Percentiles rank a stretch among this genome's conserved stretches.
phyloP scores from a whole-genome alignment of 2,329 filamentous ascomycete species.

The Myriangium duriaei region DNA sequence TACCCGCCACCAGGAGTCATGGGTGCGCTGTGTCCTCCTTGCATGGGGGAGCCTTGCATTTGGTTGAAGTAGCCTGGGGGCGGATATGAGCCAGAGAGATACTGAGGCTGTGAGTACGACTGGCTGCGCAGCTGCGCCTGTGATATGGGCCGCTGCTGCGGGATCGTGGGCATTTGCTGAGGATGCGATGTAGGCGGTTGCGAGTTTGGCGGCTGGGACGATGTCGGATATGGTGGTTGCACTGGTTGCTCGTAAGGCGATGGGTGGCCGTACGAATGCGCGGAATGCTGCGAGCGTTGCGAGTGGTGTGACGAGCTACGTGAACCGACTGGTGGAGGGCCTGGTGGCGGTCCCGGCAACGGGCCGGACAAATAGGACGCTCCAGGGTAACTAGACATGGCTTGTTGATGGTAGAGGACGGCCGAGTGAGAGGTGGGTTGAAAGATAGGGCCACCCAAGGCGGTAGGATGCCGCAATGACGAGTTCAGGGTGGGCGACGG shows the following conservation, averaged over 20 bases:
- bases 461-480: constrained; percentile 9
- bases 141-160: constrained; percentile 5
- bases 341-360: constrained; percentile 7
- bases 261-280: constrained; percentile 3
- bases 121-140: constrained; percentile 6
- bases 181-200: background rate
- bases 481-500: constrained; percentile 8
- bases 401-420: constrained; percentile 4
- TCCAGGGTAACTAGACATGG: constrained; percentile 9
- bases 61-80: background rate
- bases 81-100: constrained; percentile 1
- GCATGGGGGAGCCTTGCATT: background rate
- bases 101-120: constrained; percentile 8
- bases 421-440: constrained; percentile 6
- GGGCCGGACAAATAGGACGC: background rate
- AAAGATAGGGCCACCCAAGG: constrained; percentile 1
- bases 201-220: background rate
- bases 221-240: background rate
- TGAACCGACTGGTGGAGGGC: constrained; percentile 4
- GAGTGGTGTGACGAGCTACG: constrained; percentile 2
- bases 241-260: constrained; percentile 4
- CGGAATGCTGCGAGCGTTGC: constrained; percentile 2
- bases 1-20: background rate
- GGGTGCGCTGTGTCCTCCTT: constrained; percentile 1
- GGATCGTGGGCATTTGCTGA: constrained; percentile 1